phyloP scores from a whole-genome alignment of 1,284 basidiomycete genomes.

The Sanguinoderma infundibulare region DNA sequence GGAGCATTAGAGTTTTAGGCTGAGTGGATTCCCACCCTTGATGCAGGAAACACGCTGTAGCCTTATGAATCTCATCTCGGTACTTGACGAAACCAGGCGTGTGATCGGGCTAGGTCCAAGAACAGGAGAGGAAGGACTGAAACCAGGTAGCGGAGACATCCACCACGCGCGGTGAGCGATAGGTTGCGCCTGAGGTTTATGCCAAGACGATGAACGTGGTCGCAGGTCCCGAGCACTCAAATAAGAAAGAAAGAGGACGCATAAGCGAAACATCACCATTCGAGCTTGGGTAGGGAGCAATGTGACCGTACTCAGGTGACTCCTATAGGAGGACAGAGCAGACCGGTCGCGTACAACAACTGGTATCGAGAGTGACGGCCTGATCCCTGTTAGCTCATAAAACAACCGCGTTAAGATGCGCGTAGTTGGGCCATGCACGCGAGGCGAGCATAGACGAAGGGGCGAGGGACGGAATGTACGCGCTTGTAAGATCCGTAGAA shows the following conservation, averaged over 20 bases:
- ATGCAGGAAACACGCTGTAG: slow-evolving; percentile 12
- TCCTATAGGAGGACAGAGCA: background rate
- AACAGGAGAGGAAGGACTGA: background rate
- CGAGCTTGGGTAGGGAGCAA: no score
- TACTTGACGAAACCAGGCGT: background rate
- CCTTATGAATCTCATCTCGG: slow-evolving; percentile 10
- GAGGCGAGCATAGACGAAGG: background rate
- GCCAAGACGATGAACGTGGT: background rate
- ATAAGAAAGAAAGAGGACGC: background rate
- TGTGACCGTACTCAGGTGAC: background rate
- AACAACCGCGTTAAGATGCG: background rate
- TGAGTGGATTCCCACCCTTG: background rate
- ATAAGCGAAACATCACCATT: background rate
- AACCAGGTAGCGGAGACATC: background rate
- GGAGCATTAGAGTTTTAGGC: background rate
- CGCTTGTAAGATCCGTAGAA: background rate
- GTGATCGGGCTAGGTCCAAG: background rate
- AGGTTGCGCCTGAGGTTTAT: background rate
- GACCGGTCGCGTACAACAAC: background rate
- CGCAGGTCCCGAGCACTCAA: background rate
- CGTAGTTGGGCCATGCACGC: background rate
- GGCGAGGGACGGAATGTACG: background rate
- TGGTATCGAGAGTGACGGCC: background rate
- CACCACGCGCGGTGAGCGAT: background rate
- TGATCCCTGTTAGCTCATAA: background rate